Conservation (phyloP, 1,139 yeast species). For the Lodderomyces pseudojiufengensis region DNA sequence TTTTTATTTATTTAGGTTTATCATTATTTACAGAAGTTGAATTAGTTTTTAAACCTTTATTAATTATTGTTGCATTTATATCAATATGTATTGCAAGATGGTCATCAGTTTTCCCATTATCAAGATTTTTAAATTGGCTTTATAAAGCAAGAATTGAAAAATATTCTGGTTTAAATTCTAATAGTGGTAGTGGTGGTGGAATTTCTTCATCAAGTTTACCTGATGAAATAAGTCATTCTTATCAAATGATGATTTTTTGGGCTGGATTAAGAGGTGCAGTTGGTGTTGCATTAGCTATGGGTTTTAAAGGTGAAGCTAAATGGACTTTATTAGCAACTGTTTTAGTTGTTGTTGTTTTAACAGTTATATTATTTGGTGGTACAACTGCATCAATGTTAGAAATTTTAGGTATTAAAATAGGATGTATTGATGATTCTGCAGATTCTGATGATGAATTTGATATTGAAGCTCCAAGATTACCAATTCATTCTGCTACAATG, state of each 20-base stretch:
- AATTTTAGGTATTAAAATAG: slow-evolving; percentile 86
- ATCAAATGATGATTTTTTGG: slow-evolving; percentile 99
- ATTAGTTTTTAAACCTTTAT: slow-evolving; percentile 86
- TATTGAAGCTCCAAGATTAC: slow-evolving; percentile 68
- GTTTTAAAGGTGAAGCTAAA: slow-evolving; percentile 91
- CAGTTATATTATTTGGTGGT: slow-evolving; percentile 96
- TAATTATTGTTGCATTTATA: slow-evolving; percentile 83
- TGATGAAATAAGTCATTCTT: slow-evolving; percentile 91
- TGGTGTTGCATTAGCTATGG: slow-evolving; percentile 98
- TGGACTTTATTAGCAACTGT: slow-evolving; percentile 90
- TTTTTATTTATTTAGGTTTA: slow-evolving; percentile 90
- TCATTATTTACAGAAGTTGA: slow-evolving; percentile 95
- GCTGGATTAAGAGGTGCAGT: slow-evolving; percentile 99
- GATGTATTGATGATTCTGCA: slow-evolving; percentile 70
- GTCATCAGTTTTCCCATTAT: slow-evolving; percentile 95
- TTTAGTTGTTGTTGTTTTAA: slow-evolving; percentile 89
- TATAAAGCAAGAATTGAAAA: slow-evolving; percentile 52
- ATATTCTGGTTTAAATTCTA: slow-evolving; percentile 20
- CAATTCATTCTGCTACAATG: slow-evolving; percentile 16
- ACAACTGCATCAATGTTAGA: slow-evolving; percentile 98
- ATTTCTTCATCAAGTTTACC: slow-evolving; percentile 35
- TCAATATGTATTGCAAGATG: slow-evolving; percentile 95
- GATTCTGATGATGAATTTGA: slow-evolving; percentile 95
- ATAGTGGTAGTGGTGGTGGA: not conserved
- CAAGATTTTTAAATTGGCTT: slow-evolving; percentile 78